These are phyloP conservation scores for Setaria italica DNA, from an alignment of 202 grass and related monocot species.

Conservation along the genomic window DNA sequence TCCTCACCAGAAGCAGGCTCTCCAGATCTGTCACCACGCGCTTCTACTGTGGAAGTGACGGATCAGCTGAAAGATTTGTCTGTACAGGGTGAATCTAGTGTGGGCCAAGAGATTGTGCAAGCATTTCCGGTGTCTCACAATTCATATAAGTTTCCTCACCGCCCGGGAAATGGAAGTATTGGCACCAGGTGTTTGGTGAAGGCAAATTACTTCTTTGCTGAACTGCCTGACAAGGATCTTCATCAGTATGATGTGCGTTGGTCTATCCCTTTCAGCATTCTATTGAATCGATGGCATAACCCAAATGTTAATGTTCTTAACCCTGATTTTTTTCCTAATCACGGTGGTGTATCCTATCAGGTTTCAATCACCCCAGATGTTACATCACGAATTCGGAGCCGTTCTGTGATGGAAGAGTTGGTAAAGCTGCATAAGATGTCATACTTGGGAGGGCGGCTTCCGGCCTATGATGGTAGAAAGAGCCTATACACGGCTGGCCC, in stretches of 20 bases:
- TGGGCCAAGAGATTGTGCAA: conserved; percentile 46
- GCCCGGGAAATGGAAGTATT: conserved; percentile 72
- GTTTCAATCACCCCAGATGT: conserved; percentile 72
- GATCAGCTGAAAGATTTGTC: conserved; percentile 56
- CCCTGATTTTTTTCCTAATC: not conserved
- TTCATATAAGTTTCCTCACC: conserved; percentile 64
- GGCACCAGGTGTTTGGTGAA: conserved; percentile 75
- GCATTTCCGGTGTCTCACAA: conserved; percentile 49
- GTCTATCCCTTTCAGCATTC: not conserved
- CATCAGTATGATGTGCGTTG: conserved; percentile 85
- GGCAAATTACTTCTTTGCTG: conserved; percentile 86
- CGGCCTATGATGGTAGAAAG: conserved; percentile 80
- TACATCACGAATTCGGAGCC: conserved; percentile 61
- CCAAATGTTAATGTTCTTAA: not conserved
- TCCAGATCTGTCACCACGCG: conserved; percentile 29
- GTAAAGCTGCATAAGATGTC: conserved; percentile 60
- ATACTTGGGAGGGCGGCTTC: conserved; percentile 73
- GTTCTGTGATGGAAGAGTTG: conserved; percentile 66
- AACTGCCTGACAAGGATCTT: conserved; percentile 76
- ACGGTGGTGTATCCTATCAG: conserved; percentile 45
- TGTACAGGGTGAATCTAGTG: conserved; percentile 52
- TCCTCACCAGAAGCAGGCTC: conserved; percentile 43
- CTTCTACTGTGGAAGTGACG: conserved; percentile 26
- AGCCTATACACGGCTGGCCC: conserved; percentile 78
- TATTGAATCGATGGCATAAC: not conserved